Base-by-base conservation (phyloP, 306 rosid genomes). In the Prunus kanzakura region DNA sequence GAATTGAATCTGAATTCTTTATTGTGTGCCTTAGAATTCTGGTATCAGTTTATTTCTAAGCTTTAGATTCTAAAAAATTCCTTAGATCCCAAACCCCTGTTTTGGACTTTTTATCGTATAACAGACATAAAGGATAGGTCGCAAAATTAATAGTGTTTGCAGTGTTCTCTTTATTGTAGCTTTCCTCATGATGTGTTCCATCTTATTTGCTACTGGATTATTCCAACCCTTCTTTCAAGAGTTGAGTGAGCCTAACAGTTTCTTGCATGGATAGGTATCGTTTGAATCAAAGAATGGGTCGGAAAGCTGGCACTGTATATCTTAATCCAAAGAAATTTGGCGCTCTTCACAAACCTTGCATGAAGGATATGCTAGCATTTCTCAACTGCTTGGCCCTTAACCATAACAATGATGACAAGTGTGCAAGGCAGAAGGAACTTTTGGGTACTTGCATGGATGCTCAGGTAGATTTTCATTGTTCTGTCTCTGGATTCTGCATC, bases 291-390 rank as follows among this genome's bases (percentile, higher is more conserved):
- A 73, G 56, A 81, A 92, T 94, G 97, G 96, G 98, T 73, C 84
- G 96, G 63, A 94, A 94, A 86, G 89, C 80, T 74, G 91, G 91
- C 61, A 66, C 85, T 1, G 87, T 90, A 73, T 86, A 68, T 76
- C 88, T 94, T 49, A 92, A 94, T 69, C 82, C 96, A 18, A 92
- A 90, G 89, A 94, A 77, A 80, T 94, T 91, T 76, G 85, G 91
- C 25, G 32, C 84, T 11, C 87, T 94, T 75, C 84, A 84, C 70
- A 94, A 94, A 81, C 97, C 97, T 67, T 94, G 97, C 88, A 94
- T 90, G 96, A 86, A 86, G 89, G 98, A 94, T 77, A 91, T 90
- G 98, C 30, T 78, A 47, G 7, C 84, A 71, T 90, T 94, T 76
- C 94, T 94, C 87, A 94, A 52, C 65, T 92, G 98, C 80, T 65